phyloP scores from a whole-genome alignment of 139 green algal genomes.

The Tetraselmis chui region DNA sequence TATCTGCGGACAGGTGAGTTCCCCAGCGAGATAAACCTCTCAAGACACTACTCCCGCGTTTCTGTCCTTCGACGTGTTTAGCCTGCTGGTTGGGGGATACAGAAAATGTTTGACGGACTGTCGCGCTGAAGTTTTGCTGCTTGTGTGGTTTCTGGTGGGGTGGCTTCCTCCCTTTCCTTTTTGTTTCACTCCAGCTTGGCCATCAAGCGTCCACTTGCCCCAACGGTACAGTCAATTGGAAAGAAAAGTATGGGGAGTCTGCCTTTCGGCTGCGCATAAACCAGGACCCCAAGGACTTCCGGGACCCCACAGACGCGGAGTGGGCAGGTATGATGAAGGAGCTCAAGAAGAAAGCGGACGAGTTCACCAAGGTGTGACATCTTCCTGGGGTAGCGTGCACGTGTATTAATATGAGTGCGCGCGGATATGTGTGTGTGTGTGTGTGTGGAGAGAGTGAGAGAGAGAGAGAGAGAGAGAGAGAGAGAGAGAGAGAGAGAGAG shows the following conservation, averaged over 20 bases:
- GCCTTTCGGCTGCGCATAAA: slow-evolving; percentile 50
- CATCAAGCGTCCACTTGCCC: slow-evolving; percentile 81
- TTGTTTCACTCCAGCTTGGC: slow-evolving; percentile 51
- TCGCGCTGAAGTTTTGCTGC: background rate
- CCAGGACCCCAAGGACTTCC: background rate
- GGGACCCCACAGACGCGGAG: background rate
- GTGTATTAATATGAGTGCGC: too few species aligned
- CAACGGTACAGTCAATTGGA: slow-evolving; percentile 86
- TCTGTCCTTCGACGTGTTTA: background rate
- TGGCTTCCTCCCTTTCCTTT: background rate
- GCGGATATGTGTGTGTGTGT: too few species aligned
- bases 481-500: too few species aligned
- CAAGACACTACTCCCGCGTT: too few species aligned
- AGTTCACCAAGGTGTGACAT: slow-evolving; percentile 52
- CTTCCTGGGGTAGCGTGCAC: too few species aligned
- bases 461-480: too few species aligned
- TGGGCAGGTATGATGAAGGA: slow-evolving; percentile 26
- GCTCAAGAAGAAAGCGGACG: slow-evolving; percentile 45
- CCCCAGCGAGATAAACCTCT: background rate
- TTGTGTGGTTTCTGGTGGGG: too few species aligned
- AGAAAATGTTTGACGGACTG: background rate
- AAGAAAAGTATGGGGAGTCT: slow-evolving; percentile 74
- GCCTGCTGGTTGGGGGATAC: background rate
- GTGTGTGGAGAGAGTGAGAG: too few species aligned
- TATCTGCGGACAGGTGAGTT: slow-evolving; percentile 70